Conservation (phyloP, 2,329 filamentous ascomycete species). For the Scolecobasidium constrictum region DNA sequence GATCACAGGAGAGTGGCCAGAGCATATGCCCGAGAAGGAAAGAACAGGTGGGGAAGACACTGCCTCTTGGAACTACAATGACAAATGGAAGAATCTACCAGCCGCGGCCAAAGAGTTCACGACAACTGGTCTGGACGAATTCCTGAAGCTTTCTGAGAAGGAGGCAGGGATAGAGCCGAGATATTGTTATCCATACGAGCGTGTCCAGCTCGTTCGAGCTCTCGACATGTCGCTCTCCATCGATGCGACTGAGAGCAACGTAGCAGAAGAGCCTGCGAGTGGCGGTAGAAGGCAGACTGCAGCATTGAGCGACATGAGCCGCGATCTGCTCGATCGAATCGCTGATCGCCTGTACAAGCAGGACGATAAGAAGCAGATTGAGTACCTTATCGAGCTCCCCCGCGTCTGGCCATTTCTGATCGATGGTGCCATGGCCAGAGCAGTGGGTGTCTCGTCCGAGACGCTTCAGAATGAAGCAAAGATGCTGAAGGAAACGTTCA, state of each 20-base stretch:
- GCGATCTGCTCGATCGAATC: background rate
- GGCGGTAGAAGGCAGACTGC: background rate
- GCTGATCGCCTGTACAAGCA: background rate
- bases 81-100: background rate
- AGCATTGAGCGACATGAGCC: background rate
- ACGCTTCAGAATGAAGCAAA: background rate
- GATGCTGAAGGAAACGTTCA: background rate
- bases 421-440: background rate
- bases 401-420: background rate
- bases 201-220: background rate
- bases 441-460: background rate
- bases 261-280: background rate
- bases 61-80: background rate
- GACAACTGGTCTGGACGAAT: background rate
- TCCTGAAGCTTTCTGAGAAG: background rate
- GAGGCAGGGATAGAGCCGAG: background rate
- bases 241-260: background rate
- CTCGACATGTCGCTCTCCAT: background rate
- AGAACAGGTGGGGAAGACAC: background rate
- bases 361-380: too few relatives aligned
- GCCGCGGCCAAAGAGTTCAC: background rate
- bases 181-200: background rate
- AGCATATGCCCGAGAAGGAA: too few relatives aligned
- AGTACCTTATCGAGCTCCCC: background rate
- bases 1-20: background rate